Conservation (phyloP, 495 filamentous ascomycete species). For the Lophiotrema nucula region DNA sequence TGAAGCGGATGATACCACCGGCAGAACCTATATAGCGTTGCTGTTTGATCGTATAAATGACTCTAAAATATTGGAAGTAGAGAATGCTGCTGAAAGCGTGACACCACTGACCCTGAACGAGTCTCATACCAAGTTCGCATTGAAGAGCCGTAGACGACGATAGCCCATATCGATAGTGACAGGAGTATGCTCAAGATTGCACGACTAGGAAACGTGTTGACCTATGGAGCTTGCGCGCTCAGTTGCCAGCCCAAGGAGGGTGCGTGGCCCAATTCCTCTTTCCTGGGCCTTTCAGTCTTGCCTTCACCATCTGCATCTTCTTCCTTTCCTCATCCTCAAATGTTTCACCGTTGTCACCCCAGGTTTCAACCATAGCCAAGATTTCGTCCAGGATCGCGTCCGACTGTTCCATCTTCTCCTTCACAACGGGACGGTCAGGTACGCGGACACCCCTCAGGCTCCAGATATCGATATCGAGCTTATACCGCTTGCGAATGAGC, state of each 20-base stretch:
- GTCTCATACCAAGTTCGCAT: no score
- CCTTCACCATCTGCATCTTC: not conserved
- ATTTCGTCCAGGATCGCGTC: conserved; percentile 19
- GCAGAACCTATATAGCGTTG: not conserved
- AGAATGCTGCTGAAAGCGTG: no score
- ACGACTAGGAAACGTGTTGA: no score
- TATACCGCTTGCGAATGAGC: conserved; percentile 16
- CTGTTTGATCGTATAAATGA: not conserved
- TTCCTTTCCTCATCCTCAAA: conserved; percentile 19
- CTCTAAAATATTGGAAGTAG: no score
- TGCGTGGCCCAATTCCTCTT: conserved; percentile 15
- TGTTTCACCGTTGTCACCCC: conserved; percentile 5
- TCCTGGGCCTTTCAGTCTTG: conserved; percentile 1
- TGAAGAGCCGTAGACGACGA: no score
- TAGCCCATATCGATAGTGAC: no score
- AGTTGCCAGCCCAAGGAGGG: conserved; percentile 15
- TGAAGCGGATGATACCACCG: not conserved
- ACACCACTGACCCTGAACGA: no score
- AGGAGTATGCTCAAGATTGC: no score
- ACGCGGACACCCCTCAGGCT: not conserved
- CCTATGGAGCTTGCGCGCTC: no score
- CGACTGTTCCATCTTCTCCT: conserved; percentile 18
- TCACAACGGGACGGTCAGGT: conserved; percentile 1
- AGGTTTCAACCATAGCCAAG: conserved; percentile 3
- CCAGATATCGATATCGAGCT: conserved; percentile 21